Base-by-base conservation (phyloP, 2,329 filamentous ascomycete species). In the Aspergillus amoenus region DNA sequence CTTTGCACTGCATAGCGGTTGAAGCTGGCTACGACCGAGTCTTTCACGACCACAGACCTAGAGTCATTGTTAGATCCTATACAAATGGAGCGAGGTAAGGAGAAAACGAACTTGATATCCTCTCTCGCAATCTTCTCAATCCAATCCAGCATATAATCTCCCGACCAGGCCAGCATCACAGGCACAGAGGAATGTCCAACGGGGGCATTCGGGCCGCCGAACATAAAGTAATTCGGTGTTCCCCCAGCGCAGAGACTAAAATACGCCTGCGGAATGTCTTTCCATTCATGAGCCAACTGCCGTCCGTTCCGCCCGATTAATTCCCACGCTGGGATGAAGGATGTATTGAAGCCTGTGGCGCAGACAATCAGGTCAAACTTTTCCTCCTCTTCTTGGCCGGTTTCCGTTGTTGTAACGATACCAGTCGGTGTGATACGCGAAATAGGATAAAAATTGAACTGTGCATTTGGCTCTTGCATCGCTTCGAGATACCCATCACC, bases 271-370 rank as follows among this genome's bases (percentile, higher is more conserved):
- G 70, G 67, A 1, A 50, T 49, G 0, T 61, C 42, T 24, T 48
- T 51, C 65, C 69, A 72, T 30, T 66, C 57, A 6, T 66, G 52
- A 8, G 53, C 53, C 8, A 72, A 56, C 1, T 49, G 56, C 41
- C 58, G 48, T 6, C 64, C 65, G 4, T 67, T 53, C 0, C 61
- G 63, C 3, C 78, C 69, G 13, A 73, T 62, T 2, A 76, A 52
- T 13, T 69, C 64, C 57, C 70, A 78, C 6, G 64, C 64, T 3
- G 75, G 76, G 1, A 64, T 63, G 37, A 72, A 77, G 9, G 68
- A 68, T 8, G 73, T 71, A 57, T 78, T 68, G 58, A 76, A 79
- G 0, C 77, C 76, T 0, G 76, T 79, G 7, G 74, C 73, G 58
- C 73, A 77, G 44, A 77, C 57, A 48, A 70, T 67, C 2, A 71